Conservation (phyloP, 148 eudicot species). For the Selenicereus undatus region DNA sequence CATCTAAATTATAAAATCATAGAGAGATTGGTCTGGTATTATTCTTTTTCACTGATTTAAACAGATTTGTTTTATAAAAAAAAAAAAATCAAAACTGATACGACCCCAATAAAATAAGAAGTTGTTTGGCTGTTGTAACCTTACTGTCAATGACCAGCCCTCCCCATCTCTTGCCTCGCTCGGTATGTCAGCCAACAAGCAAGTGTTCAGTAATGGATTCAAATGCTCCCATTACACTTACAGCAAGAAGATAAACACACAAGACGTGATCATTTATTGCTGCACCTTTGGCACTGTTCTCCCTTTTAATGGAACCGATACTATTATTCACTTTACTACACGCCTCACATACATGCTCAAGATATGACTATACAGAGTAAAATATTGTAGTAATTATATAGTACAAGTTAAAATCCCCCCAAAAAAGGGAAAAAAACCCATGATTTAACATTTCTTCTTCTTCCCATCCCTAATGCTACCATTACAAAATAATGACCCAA, state of each 20-base stretch:
- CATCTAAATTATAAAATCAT: too few species aligned
- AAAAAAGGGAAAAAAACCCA: neutral
- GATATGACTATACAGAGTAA: slow-evolving; percentile 12
- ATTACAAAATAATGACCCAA: slow-evolving; percentile 67
- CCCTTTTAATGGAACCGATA: neutral
- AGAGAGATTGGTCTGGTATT: too few species aligned
- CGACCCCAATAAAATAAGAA: too few species aligned
- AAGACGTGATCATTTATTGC: slow-evolving; percentile 10
- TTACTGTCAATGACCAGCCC: neutral
- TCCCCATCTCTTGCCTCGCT: neutral
- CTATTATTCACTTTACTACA: neutral
- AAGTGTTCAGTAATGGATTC: neutral
- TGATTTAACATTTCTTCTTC: slow-evolving; percentile 34
- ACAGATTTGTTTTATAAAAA: too few species aligned
- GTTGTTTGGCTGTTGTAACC: neutral
- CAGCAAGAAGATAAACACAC: neutral
- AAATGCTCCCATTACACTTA: neutral
- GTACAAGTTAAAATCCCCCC: neutral
- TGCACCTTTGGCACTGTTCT: slow-evolving; percentile 2
- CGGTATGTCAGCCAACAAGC: neutral
- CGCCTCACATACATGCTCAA: slow-evolving; percentile 4
- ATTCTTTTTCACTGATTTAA: too few species aligned
- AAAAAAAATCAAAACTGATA: too few species aligned
- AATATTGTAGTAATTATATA: neutral
- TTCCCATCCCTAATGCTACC: slow-evolving; percentile 49